phyloP scores from a whole-genome alignment of 2,329 filamentous ascomycete genomes.

The Pseudogymnoascus sp. region DNA sequence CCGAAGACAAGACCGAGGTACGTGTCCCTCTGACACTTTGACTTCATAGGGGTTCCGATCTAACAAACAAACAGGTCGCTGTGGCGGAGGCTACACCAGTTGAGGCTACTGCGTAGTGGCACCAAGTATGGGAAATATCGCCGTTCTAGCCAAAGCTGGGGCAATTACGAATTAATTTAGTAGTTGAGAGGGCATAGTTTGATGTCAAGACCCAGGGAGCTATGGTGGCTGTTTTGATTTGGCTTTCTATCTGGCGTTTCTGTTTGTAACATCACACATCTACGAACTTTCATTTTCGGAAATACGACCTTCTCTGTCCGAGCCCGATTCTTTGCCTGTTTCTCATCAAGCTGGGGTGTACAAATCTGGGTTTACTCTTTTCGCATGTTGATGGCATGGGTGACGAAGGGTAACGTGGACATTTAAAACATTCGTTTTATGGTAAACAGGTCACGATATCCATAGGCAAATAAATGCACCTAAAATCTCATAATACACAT shows the following conservation, averaged over 20 bases:
- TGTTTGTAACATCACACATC: constrained; percentile 9
- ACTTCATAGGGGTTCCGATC: background rate
- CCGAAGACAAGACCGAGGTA: constrained; percentile 9
- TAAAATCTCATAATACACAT: constrained; percentile 4
- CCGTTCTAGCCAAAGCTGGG: constrained; percentile 6
- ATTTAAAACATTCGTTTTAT: background rate
- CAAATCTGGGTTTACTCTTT: constrained; percentile 3
- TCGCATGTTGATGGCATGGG: constrained; percentile 2
- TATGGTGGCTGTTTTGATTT: constrained; percentile 9
- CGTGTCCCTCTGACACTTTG: background rate
- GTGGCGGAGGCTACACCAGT: constrained; percentile 1
- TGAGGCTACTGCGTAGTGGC: constrained; percentile 1
- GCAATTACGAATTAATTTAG: constrained; percentile 8
- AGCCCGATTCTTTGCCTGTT: constrained; percentile 1
- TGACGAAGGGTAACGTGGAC: background rate
- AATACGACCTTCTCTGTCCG: constrained; percentile 4
- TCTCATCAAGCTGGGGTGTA: constrained; percentile 4
- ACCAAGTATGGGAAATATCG: background rate
- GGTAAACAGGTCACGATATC: background rate
- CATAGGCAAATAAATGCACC: constrained; percentile 7
- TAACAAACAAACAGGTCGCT: background rate
- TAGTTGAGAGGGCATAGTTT: constrained; percentile 4
- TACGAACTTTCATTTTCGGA: constrained; percentile 1
- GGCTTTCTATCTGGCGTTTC: constrained; percentile 6
- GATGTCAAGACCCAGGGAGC: background rate